Base-by-base conservation (phyloP, 768 basidiomycete species). In the Porphyrellus cyaneotinctus region DNA sequence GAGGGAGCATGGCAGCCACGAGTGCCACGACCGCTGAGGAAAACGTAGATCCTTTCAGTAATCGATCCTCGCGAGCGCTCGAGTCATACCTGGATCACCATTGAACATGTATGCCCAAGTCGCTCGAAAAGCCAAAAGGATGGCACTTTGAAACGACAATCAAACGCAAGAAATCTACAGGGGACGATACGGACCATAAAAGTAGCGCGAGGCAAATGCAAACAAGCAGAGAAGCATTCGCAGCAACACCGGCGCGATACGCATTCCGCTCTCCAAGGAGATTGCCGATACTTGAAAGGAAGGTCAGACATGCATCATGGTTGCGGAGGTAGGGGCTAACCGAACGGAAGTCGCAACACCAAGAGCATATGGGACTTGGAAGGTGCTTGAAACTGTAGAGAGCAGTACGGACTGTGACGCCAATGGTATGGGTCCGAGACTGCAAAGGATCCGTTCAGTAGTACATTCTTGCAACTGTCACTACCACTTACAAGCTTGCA, bases 391-490 rank as follows among this genome's bases (percentile, higher is more conserved):
- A 22, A 81, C 76, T 20, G 87, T 89, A 20, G 81, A 84, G 31
- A 87, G 74, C 12, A 97, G 74, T 2, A 97, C 85, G 0, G 89
- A 92, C 65, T 98, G 95, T 0, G 91, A 83, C 0, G 97, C 95
- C 8, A 99, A 78, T 6, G 81, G 75, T 7, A 81, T 78, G 0
- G 95, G 87, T 0, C 95, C 91, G 0, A 97, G 74, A 35, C 88
- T 89, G 53, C 33, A 52, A 42, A 63, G n/a, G 6, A 31, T 18
- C 67, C 43, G n/a, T 62, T 65, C 15, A 63, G 51, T 57, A 20
- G 36, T 7, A 24, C 9, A 13, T 26, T 41, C 24, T 3, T 5
- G n/a, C 22, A 18, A 9, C 22, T 2, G 12, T 15, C 8, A 36
- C 8, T 14, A 28, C 31, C 10, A 64, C 76, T 62, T 57, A 80